Conservation (phyloP, 441 rosid genomes). For the Theobroma grandiflorum region DNA sequence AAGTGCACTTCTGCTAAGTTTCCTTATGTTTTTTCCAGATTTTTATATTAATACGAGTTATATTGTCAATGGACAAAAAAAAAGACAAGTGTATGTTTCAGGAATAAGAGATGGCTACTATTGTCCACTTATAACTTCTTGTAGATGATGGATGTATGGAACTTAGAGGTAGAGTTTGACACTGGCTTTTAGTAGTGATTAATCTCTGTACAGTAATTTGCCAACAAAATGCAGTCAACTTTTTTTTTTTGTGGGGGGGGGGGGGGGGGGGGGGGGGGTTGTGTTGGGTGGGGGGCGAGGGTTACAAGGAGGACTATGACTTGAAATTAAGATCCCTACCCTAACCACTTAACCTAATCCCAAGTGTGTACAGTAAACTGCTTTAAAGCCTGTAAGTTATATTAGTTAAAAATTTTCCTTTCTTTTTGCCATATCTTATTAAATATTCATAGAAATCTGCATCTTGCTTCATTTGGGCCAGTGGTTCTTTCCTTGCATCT, state of each 20-base stretch:
- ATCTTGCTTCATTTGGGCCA: not conserved
- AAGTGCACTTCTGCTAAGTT: not conserved
- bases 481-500: not conserved
- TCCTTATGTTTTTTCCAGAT: too few species aligned
- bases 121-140: too few species aligned
- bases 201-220: not conserved
- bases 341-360: not conserved
- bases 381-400: not conserved
- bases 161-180: not conserved
- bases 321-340: not conserved
- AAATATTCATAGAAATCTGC: not conserved
- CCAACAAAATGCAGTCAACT: slow-evolving; percentile 1
- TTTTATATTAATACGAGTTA: too few species aligned
- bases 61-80: too few species aligned
- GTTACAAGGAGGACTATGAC: too few species aligned
- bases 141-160: not conserved
- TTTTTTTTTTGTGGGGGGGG: not conserved
- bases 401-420: not conserved
- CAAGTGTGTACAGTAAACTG: not conserved
- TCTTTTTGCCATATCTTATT: not conserved
- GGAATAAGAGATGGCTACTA: too few species aligned
- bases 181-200: not conserved
- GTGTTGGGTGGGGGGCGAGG: too few species aligned
- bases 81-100: too few species aligned
- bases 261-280: not conserved